Base-by-base conservation (phyloP, 2,329 filamentous ascomycete genomes). In the Bipolaris oryzae region DNA sequence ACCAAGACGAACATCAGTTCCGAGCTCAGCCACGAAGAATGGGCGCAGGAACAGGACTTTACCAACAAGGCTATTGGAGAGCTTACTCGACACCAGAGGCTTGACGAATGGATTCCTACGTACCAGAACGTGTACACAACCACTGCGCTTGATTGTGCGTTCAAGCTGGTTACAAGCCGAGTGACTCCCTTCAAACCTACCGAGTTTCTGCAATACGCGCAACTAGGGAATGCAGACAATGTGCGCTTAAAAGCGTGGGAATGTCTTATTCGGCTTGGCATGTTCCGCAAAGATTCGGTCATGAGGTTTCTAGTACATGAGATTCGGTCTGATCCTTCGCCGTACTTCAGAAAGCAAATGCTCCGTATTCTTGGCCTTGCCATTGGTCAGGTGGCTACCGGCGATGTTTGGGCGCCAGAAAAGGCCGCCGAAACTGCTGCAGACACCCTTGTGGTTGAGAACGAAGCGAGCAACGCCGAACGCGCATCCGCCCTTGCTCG, bases 101-200 rank as follows among this genome's bases (percentile, higher is more conserved):
- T 88, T 70, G 86, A 89, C 63, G 86, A 89, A 70, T 89, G 85
- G 85, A 85, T 86, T 1, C 82, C 84, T 37, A 88, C 86, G 0
- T 87, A 83, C 67, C 85, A 87, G 53, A 89, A 89, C 62, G 75
- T 87, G 21, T 87, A 87, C 70, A 85, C 86, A 1, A 80, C 80
- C 11, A 85, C 86, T 11, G 85, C 85, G 18, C 76, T 89, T 16
- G 79, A 84, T n/a, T 87, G 85, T 71, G 80, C 85, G 57, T 77
- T 81, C 58, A 80, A 80, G 61, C 76, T 88, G 16, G 82, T 83
- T 61, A 77, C 82, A 59, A 81, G 80, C 6, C 81, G 80, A 10
- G 78, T 85, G 34, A 78, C 83, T 41, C 80, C 82, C 9, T 73
- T 81, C 52, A 83, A 84, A 60, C 68, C 81, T 0, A 78, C 82